Base-by-base conservation (phyloP, 2,329 filamentous ascomycete genomes). In the Pyricularia sp. region DNA sequence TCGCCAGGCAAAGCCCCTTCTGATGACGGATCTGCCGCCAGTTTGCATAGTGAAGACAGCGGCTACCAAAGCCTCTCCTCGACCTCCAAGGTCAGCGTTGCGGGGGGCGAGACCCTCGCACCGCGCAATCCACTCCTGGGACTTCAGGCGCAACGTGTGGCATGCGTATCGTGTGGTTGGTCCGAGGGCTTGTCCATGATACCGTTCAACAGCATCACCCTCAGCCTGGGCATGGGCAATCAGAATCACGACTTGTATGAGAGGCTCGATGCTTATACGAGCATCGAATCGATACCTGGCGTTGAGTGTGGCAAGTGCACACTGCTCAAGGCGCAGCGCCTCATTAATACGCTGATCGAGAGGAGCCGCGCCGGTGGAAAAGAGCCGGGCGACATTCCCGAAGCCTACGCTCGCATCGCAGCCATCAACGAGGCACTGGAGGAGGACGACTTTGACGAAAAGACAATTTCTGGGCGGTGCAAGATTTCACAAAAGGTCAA, bases 241-340 rank as follows among this genome's bases (percentile, higher is more conserved):
- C 73, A 76, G 33, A 78, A 82, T 22, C 90, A 93, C 71, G 84
- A 91, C 67, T 77, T 97, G 0, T 86, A 87, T 65, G 88, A 94
- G 66, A 88, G 91, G 65, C 77, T 99, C 24, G 88, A 96, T 72
- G 87, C 91, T 26, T 96, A 93, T 73, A 94, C 91, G 31, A 84
- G 86, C 13, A 81, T 97, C 9, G 94, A 97, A 73, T 81, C 84
- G 1, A 96, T 99, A 65, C 87, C 91, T 69, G 91, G 91, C 0
- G 93, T 97, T 1, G 89, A 97, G 72, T 99, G 94, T 74, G 84
- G 88, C 19, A 96, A 93, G 71, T 99, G 94, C 75, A 96, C 93
- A 0, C 81, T 97, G 1, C 75, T 93, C 9, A 83, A 83, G 65
- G 77, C 78, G 22, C 78, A 81, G 65, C 73, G 74, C 9, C 73